These are phyloP conservation scores for Triticum aestivum DNA, from an alignment of 176 grass and related monocot species.

Conservation along the genomic window DNA sequence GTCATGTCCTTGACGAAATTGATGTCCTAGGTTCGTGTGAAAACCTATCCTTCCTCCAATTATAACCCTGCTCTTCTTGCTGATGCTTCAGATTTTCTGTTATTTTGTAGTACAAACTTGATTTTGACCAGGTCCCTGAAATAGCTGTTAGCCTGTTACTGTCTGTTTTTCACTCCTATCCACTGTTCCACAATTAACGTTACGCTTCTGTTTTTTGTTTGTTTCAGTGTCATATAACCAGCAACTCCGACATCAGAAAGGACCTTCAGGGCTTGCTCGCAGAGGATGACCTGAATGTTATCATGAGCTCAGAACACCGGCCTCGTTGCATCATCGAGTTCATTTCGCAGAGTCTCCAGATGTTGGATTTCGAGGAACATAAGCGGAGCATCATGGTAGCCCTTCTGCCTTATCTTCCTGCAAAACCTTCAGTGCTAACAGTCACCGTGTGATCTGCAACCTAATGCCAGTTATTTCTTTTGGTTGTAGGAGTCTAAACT, in stretches of 20 bases:
- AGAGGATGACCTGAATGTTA: constrained; percentile 65
- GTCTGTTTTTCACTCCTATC: not conserved
- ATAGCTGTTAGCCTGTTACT: not conserved
- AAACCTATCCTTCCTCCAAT: not conserved
- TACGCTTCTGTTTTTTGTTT: constrained; percentile 2
- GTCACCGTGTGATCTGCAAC: not conserved
- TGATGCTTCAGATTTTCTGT: not conserved
- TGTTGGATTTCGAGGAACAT: constrained; percentile 72
- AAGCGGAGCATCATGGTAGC: constrained; percentile 66
- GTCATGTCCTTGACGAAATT: not conserved
- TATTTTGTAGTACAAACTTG: not conserved
- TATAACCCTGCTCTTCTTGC: not conserved
- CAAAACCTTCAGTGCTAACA: not conserved
- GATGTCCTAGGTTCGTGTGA: not conserved
- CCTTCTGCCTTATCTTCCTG: not conserved
- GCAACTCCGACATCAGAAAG: constrained; percentile 57
- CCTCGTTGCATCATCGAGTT: constrained; percentile 87
- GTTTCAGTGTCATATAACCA: constrained; percentile 79
- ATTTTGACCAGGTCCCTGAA: not conserved
- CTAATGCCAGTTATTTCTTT: constrained; percentile 36
- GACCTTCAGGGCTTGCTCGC: constrained; percentile 75
- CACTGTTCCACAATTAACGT: not conserved
- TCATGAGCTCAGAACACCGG: constrained; percentile 69
- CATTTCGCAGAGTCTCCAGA: constrained; percentile 67
- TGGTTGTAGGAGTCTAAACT: constrained; percentile 76